Conservation (phyloP, 176 grass and related monocot genomes). For the Thalia dealbata region DNA sequence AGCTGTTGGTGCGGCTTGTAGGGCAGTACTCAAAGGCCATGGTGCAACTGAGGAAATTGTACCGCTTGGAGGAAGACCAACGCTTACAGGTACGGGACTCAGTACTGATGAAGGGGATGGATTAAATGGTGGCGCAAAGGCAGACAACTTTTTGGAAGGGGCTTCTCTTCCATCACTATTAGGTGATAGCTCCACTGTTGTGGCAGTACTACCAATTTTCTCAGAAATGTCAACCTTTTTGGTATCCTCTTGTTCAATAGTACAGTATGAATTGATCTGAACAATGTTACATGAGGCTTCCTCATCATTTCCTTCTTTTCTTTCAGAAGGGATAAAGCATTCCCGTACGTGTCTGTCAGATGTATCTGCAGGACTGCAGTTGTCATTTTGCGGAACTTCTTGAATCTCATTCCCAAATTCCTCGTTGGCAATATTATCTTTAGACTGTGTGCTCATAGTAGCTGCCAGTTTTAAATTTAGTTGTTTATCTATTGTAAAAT, state of each 20-base stretch:
- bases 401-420: slow-evolving; percentile 33
- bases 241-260: slow-evolving; percentile 20
- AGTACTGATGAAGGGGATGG: slow-evolving; percentile 62
- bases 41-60: slow-evolving; percentile 48
- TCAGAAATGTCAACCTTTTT: slow-evolving; percentile 13
- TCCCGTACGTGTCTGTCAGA: slow-evolving; percentile 26
- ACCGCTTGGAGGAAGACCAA: slow-evolving; percentile 53
- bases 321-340: slow-evolving; percentile 23
- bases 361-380: slow-evolving; percentile 29
- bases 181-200: slow-evolving; percentile 37
- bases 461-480: slow-evolving; percentile 37
- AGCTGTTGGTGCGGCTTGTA: slow-evolving; percentile 57
- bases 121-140: slow-evolving; percentile 82
- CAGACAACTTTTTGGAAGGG: slow-evolving; percentile 82
- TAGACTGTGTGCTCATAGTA: slow-evolving; percentile 23
- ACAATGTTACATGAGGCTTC: slow-evolving; percentile 41
- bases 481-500: slow-evolving; percentile 16
- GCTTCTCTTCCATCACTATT: slow-evolving; percentile 62
- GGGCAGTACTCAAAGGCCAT: slow-evolving; percentile 69
- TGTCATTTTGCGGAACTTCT: slow-evolving; percentile 28
- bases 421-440: slow-evolving; percentile 18
- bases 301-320: slow-evolving; percentile 37
- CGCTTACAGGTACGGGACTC: slow-evolving; percentile 48
- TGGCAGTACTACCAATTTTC: slow-evolving; percentile 41
- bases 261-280: slow-evolving; percentile 34